These are phyloP conservation scores for Penicillium diatomitis DNA, from an alignment of 495 filamentous ascomycete species.

Conservation along the genomic window DNA sequence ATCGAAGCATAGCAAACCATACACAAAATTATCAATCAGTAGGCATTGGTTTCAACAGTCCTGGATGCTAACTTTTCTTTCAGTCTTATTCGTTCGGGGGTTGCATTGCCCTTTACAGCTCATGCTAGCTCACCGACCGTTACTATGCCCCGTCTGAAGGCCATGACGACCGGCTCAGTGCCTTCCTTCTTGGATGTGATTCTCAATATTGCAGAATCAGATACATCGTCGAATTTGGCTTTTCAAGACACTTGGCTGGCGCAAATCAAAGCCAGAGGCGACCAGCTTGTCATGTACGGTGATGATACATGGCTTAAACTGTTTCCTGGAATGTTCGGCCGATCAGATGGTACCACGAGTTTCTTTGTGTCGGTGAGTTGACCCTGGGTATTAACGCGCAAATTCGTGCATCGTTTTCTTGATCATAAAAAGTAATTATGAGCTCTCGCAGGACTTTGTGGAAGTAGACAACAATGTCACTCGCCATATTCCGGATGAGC, in stretches of 20 bases:
- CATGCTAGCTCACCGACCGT: conserved; percentile 95
- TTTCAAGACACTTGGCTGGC: conserved; percentile 92
- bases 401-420: too few relatives aligned
- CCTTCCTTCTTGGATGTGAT: conserved; percentile 96
- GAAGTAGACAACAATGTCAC: conserved; percentile 98
- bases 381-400: not conserved
- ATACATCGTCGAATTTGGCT: conserved; percentile 76
- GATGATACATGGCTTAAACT: conserved; percentile 98
- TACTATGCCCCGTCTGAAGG: conserved; percentile 96
- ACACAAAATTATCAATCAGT: not conserved
- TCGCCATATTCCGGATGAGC: conserved; percentile 70
- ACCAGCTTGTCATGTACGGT: conserved; percentile 86
- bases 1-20: not conserved
- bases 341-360: conserved; percentile 85
- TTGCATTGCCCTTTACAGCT: conserved; percentile 86
- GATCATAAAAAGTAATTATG: too few relatives aligned
- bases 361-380: conserved; percentile 92
- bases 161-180: conserved; percentile 92
- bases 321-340: conserved; percentile 78
- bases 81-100: conserved; percentile 76
- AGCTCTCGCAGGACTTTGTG: conserved; percentile 69
- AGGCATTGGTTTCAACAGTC: not conserved
- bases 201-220: conserved; percentile 90
- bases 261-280: conserved; percentile 71
- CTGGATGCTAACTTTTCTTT: conserved; percentile 2